phyloP scores from a whole-genome alignment of 306 rosid species.

The Abrus precatorius region DNA sequence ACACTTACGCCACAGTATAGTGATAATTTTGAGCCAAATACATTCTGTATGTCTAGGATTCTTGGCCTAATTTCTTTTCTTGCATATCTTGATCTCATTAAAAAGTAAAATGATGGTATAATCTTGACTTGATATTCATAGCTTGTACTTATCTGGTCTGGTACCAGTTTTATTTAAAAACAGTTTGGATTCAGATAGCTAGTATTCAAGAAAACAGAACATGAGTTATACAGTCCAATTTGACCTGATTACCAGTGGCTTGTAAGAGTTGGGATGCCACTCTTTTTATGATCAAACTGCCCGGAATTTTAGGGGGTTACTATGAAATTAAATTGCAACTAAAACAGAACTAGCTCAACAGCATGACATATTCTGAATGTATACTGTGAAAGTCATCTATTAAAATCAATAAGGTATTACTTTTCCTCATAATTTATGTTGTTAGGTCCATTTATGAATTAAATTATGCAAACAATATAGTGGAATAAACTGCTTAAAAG shows the following conservation, averaged over 20 bases:
- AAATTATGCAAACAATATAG: too few relatives aligned
- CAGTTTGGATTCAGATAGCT: not conserved
- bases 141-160: not conserved
- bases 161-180: not conserved
- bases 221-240: not conserved
- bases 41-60: not conserved
- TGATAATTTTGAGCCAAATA: not conserved
- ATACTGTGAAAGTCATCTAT: too few relatives aligned
- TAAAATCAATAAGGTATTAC: too few relatives aligned
- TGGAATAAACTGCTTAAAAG: too few relatives aligned
- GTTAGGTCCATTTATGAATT: too few relatives aligned
- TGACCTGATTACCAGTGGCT: not conserved
- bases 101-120: too few relatives aligned
- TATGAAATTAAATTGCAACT: not conserved
- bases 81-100: not conserved
- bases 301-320: not conserved
- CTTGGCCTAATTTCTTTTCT: not conserved
- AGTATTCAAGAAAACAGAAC: not conserved
- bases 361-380: too few relatives aligned
- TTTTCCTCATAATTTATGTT: too few relatives aligned
- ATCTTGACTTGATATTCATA: too few relatives aligned
- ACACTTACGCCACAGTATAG: not conserved
- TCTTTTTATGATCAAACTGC: not conserved
- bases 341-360: not conserved
- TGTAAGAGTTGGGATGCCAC: conserved; percentile 15